Evolutionary conservation across 208 protist species (phyloP).

Genomic region (Acanthamoeba castellanii): DNA sequence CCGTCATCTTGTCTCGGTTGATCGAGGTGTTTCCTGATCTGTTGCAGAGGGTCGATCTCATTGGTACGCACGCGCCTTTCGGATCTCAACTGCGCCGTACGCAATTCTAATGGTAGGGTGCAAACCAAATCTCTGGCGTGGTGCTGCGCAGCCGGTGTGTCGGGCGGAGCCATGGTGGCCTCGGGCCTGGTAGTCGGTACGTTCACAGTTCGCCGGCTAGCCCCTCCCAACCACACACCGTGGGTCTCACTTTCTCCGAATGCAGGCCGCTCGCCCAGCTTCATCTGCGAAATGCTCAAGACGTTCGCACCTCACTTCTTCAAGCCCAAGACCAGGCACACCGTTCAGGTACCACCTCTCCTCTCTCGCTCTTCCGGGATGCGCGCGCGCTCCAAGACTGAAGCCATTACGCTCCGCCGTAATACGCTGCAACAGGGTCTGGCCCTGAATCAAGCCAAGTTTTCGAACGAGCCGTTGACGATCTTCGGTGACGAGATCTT

Average conservation of each 20-base stretch:
- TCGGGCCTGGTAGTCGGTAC: slow-evolving; percentile 18
- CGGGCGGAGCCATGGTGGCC: slow-evolving; percentile 47
- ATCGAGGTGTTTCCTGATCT: slow-evolving; percentile 35
- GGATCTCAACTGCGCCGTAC: not conserved
- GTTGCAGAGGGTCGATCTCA: slow-evolving; percentile 23
- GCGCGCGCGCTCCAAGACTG: not conserved
- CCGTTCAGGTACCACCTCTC: slow-evolving; percentile 3
- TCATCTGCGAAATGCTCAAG: slow-evolving; percentile 40
- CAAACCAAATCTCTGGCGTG: not conserved
- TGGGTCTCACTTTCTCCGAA: not conserved
- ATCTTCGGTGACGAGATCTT: not conserved
- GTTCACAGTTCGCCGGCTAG: not conserved
- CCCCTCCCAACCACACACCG: not conserved
- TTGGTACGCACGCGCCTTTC: not conserved
- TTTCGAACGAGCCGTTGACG: not conserved
- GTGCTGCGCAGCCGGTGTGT: not conserved
- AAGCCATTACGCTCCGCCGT: not conserved
- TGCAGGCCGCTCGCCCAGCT: slow-evolving; percentile 1
- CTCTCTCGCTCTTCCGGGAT: not conserved
- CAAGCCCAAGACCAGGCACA: slow-evolving; percentile 21
- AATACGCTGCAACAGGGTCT: not conserved
- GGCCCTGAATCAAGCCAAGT: slow-evolving; percentile 44
- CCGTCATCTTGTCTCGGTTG: slow-evolving; percentile 22
- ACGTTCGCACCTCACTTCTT: slow-evolving; percentile 29
- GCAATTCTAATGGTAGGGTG: not conserved